A percentile compares a stretch with the other conserved stretches of the same genome.
These are phyloP conservation scores for Lignosus rhinocerotis DNA, from an alignment of 1,284 basidiomycete genomes.

Conservation along the genomic window DNA sequence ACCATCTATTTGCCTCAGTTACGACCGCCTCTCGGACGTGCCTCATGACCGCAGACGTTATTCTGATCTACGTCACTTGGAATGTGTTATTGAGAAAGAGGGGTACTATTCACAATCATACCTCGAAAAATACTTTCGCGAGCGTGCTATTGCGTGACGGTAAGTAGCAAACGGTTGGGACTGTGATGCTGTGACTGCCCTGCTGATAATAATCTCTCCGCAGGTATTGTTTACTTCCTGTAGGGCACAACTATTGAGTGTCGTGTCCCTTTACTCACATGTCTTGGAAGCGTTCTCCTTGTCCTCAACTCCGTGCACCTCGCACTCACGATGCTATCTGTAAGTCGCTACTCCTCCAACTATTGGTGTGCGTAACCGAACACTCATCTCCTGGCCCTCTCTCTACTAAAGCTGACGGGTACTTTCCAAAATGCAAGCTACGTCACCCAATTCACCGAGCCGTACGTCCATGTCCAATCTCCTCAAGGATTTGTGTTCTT, in stretches of 20 bases:
- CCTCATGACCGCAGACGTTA: not conserved
- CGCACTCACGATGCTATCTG: not conserved
- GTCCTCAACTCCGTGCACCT: slow-evolving; percentile 1
- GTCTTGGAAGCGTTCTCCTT: not conserved
- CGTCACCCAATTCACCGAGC: not conserved
- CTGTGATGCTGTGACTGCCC: too few species aligned
- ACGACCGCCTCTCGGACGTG: not conserved
- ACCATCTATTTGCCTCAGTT: not conserved
- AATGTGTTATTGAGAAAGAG: not conserved
- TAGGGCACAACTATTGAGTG: not conserved
- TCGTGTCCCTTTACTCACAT: too few species aligned
- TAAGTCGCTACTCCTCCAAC: not conserved
- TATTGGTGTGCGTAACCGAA: too few species aligned
- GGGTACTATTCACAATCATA: not conserved
- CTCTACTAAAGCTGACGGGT: not conserved
- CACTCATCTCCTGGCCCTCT: too few species aligned
- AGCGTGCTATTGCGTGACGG: not conserved
- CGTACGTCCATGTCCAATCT: not conserved
- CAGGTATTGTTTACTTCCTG: slow-evolving; percentile 3
- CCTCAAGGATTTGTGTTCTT: too few species aligned
- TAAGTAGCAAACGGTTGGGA: not conserved
- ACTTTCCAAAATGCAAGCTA: not conserved
- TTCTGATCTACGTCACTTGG: not conserved
- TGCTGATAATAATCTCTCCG: not conserved
- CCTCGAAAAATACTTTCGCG: not conserved